Conservation (phyloP, 148 eudicot genomes). For the Fagopyrum homotropicum region DNA sequence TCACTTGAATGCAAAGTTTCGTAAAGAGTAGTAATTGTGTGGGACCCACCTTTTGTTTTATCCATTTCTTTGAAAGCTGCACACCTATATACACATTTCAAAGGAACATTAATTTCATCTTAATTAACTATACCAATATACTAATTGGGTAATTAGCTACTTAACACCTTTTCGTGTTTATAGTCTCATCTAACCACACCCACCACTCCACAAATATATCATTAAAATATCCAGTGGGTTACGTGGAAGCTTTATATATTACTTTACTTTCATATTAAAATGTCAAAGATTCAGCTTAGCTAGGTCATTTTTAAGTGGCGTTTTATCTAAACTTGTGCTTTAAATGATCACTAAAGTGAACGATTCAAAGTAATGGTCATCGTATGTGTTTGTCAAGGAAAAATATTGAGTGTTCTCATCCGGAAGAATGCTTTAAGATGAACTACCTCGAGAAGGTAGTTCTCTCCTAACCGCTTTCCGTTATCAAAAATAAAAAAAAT, state of each 20-base stretch:
- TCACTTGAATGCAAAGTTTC: conserved; percentile 1
- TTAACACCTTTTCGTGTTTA: neutral
- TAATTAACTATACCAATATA: neutral
- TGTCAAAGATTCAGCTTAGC: neutral
- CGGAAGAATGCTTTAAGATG: no score
- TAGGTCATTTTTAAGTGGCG: neutral
- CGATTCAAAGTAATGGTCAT: neutral
- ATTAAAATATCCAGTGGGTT: neutral
- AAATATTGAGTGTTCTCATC: no score
- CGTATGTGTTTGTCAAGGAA: neutral
- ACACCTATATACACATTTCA: neutral
- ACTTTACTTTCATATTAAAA: neutral
- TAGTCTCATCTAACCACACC: conserved; percentile 6
- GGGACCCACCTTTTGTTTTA: conserved; percentile 2
- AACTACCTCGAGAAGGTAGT: no score
- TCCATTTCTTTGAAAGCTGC: neutral
- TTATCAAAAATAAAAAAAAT: no score
- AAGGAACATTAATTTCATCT: neutral
- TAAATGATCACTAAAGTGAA: neutral
- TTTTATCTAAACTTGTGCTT: no score
- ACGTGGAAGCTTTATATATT: neutral
- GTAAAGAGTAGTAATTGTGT: neutral
- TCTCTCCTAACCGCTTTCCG: no score
- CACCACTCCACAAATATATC: neutral
- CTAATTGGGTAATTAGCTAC: neutral